Base-by-base conservation (phyloP, 75 land plant genomes). In the Sequoiadendron giganteum region DNA sequence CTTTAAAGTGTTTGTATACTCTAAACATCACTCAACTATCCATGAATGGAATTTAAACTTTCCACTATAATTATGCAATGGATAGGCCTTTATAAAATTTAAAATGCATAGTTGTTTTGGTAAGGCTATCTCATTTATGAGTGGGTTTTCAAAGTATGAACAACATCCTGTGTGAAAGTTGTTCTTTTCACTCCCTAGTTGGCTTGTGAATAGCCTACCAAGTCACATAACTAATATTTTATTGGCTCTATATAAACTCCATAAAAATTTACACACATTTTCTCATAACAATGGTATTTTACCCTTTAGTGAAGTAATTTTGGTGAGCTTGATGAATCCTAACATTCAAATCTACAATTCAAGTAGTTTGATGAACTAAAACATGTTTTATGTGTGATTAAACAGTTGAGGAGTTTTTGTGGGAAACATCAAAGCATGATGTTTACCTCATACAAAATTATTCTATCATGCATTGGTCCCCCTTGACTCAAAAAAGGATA, bases 391-490 rank as follows among this genome's bases (percentile, higher is more conserved):
- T 65, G 40, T 84, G 70, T 55, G 30, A 30, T 88, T 86, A 55
- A 92, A 88, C 95, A 96, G 98, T 90, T 96, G 47, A 93, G 98
- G 90, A 96, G 94, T 90, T 78, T 96, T 40, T 96, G 68, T 95
- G 95, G 95, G 96, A 96, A 55, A 96, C 97, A 77, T 95, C 96
- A 55, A 96, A 96, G 88, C 94, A 96, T 88, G 95, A 96, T 91
- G 94, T 95, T 6, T 96, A 95, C 83, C 91, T 95, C 11, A 87
- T 95, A 94, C 95, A 96, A 49, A 93, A 92, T 85, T 95, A 92
- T 49, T 96, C 96, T 34, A 89, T 95, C 28, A 89, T 94, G 94
- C 96, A 96, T 48, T 96, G 96, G 96, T 96, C 96, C 28, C 90
- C 98, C 3, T 48, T 95, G 54, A 88, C 79, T 13, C 84, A 90